These are phyloP conservation scores for Trichothecium sympodiale DNA, from an alignment of 2,329 filamentous ascomycete genomes.

Conservation along the genomic window DNA sequence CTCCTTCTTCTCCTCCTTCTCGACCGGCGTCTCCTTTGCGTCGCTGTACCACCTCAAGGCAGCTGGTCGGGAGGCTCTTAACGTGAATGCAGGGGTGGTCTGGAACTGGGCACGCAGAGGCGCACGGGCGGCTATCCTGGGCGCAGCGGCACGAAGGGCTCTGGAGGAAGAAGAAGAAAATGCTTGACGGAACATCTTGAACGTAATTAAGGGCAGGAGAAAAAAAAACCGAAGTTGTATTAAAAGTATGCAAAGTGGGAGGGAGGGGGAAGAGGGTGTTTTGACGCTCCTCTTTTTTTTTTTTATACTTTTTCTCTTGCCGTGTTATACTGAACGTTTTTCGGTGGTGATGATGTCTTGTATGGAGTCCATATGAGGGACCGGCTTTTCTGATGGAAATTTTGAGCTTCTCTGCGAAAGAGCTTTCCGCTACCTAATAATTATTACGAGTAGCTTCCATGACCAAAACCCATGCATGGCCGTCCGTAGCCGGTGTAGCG, in stretches of 20 bases:
- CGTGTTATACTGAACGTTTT: too few relatives aligned
- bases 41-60: slow-evolving; percentile 38
- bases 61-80: slow-evolving; percentile 24
- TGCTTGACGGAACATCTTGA: slow-evolving; percentile 35
- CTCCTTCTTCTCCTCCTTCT: slow-evolving; percentile 15
- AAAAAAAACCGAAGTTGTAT: too few relatives aligned
- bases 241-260: too few relatives aligned
- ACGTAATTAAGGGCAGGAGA: too few relatives aligned
- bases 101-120: slow-evolving; percentile 26
- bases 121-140: slow-evolving; percentile 22
- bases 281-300: too few relatives aligned
- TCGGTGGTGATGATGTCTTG: not conserved
- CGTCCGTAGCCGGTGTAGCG: too few relatives aligned
- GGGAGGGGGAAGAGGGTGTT: slow-evolving; percentile 1
- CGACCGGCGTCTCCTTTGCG: slow-evolving; percentile 22
- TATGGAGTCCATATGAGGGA: slow-evolving; percentile 1
- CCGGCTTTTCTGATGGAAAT: not conserved
- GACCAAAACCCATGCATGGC: too few relatives aligned
- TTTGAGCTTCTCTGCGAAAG: not conserved
- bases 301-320: too few relatives aligned
- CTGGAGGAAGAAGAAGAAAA: slow-evolving; percentile 30
- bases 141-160: slow-evolving; percentile 29
- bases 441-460: not conserved
- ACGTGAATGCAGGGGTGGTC: slow-evolving; percentile 21
- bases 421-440: too few relatives aligned